Evolutionary conservation across 306 rosid genomes (phyloP).

Genomic region (Malus sylvestris): DNA sequence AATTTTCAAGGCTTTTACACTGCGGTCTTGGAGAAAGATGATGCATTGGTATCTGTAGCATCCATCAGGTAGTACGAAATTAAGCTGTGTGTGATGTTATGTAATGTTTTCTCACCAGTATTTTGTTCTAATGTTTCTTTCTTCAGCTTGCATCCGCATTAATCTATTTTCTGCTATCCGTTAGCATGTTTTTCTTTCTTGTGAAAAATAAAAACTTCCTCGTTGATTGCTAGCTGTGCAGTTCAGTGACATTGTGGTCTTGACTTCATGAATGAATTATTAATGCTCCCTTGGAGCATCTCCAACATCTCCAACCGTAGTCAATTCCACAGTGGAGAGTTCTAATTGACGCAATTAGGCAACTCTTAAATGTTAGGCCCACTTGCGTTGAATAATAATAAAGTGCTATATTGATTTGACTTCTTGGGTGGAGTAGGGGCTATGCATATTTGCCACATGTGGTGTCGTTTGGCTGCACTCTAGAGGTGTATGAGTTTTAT

Average conservation of each 20-base stretch:
- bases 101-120: neutral
- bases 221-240: neutral
- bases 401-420: no score
- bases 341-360: no score
- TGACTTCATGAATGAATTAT: neutral
- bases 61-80: constrained; percentile 63
- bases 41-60: constrained; percentile 79
- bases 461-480: neutral
- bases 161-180: neutral
- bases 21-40: constrained; percentile 80
- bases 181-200: neutral
- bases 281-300: neutral
- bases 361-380: no score
- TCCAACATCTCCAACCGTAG: no score
- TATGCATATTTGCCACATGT: neutral
- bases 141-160: neutral
- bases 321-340: no score
- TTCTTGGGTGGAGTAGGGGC: no score
- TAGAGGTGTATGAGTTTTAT: neutral
- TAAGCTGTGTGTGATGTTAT: neutral
- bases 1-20: constrained; percentile 92
- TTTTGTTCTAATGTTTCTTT: neutral
- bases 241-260: neutral
- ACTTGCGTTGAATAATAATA: no score
- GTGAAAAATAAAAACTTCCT: neutral